Conservation (phyloP, 2,329 filamentous ascomycete genomes). For the Fusarium chaquense region DNA sequence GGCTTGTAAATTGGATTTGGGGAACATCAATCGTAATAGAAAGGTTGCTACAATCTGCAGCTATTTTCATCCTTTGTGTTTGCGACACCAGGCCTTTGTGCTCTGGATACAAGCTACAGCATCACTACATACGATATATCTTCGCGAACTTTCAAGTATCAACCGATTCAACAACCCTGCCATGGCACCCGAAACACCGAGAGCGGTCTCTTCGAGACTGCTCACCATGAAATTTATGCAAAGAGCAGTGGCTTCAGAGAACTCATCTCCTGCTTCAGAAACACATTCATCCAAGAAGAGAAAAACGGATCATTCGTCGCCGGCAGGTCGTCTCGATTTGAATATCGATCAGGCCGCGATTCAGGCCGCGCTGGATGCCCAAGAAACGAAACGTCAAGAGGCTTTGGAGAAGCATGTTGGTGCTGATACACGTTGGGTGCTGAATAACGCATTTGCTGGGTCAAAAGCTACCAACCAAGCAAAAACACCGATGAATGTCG, state of each 20-base stretch:
- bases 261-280: conserved; percentile 61
- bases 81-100: neutral
- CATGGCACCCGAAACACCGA: conserved; percentile 67
- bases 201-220: conserved; percentile 85
- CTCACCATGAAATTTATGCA: conserved; percentile 99
- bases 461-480: conserved; percentile 46
- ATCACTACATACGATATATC: conserved; percentile 5
- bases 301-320: conserved; percentile 58
- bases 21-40: neutral
- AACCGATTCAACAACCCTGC: conserved; percentile 6
- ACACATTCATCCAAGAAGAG: conserved; percentile 72
- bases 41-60: neutral
- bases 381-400: conserved; percentile 73
- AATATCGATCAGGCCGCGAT: conserved; percentile 70
- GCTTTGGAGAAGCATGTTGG: conserved; percentile 72
- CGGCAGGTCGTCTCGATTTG: conserved; percentile 54
- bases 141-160: conserved; percentile 1
- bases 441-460: conserved; percentile 62
- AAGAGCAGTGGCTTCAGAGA: conserved; percentile 76
- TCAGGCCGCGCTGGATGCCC: conserved; percentile 72
- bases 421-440: conserved; percentile 81
- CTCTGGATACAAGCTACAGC: conserved; percentile 1
- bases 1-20: neutral
- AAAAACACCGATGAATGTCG: conserved; percentile 64
- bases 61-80: neutral